Evolutionary conservation across 2,329 filamentous ascomycete genomes (phyloP).

Genomic region (Verticillium dahliae): DNA sequence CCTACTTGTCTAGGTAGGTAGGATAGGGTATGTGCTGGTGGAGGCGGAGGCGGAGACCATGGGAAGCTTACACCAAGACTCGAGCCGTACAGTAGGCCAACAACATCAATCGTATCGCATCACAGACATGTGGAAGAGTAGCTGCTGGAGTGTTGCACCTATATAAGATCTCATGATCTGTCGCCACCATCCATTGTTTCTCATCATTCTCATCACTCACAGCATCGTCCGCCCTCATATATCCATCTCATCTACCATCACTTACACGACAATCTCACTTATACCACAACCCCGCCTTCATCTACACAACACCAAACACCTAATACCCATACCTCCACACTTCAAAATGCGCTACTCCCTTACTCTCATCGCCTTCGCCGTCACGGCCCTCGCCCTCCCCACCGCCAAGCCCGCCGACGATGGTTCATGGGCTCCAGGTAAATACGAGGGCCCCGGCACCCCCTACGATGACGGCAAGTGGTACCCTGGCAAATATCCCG

Average conservation of each 20-base stretch:
- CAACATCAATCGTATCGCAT: neutral
- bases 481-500: constrained; percentile 4
- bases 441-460: constrained; percentile 4
- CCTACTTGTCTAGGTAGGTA: neutral
- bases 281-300: neutral
- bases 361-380: constrained; percentile 10
- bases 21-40: neutral
- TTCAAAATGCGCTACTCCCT: constrained; percentile 9
- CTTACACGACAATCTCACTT: neutral
- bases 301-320: neutral
- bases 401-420: constrained; percentile 6
- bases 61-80: neutral
- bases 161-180: neutral
- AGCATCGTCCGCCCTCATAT: neutral
- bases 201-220: neutral
- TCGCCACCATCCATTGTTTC: neutral
- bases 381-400: constrained; percentile 8
- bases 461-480: constrained; percentile 5
- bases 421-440: constrained; percentile 3
- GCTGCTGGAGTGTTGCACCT: neutral
- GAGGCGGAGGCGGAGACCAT: neutral
- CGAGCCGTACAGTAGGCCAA: neutral
- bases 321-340: neutral
- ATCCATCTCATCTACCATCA: neutral
- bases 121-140: neutral